Conservation (phyloP, 441 rosid species). For the Corymbia citriodora region DNA sequence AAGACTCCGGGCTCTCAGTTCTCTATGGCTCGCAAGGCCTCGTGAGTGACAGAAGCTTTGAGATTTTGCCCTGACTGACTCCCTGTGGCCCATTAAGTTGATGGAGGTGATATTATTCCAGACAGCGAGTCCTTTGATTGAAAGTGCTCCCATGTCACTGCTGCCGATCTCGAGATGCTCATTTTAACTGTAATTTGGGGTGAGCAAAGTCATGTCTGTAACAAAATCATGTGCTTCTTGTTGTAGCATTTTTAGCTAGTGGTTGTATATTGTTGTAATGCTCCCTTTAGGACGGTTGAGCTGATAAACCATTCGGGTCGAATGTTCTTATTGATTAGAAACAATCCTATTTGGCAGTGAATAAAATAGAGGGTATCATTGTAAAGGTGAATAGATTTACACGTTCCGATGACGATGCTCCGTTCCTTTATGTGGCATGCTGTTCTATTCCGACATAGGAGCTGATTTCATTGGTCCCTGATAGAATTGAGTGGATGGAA, state of each 20-base stretch:
- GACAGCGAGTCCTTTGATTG: not conserved
- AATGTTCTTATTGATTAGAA: not conserved
- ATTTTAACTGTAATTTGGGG: not conserved
- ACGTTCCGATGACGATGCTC: not conserved
- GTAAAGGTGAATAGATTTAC: not conserved
- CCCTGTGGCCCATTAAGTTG: not conserved
- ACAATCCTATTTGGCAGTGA: not conserved
- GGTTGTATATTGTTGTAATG: not conserved
- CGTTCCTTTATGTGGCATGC: not conserved
- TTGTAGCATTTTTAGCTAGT: not conserved
- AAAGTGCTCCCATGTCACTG: not conserved
- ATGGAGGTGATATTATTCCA: not conserved
- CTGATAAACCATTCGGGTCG: not conserved
- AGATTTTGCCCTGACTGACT: not conserved
- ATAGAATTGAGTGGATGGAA: not conserved
- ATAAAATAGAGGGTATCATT: not conserved
- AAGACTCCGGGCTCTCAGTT: slow-evolving; percentile 7
- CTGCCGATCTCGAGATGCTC: not conserved
- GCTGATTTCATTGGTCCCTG: not conserved
- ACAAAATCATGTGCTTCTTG: not conserved
- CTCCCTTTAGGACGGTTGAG: not conserved
- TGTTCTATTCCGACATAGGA: not conserved
- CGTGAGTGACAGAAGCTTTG: not conserved
- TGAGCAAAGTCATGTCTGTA: not conserved
- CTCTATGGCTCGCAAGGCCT: slow-evolving; percentile 11